phyloP scores from a whole-genome alignment of 106 monocot genomes.

The Allium fistulosum region DNA sequence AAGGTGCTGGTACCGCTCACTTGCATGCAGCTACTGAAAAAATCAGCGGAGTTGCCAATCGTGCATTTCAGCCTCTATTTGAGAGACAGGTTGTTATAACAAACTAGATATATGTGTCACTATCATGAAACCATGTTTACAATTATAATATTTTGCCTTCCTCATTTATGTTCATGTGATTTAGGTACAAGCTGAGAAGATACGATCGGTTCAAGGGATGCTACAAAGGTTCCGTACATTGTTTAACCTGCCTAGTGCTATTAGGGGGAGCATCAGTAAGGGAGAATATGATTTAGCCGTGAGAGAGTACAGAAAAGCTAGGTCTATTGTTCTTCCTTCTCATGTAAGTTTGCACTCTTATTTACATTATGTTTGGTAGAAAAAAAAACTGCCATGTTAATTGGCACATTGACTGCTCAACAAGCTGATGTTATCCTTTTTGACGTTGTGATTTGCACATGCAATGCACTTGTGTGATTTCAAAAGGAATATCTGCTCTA shows the following conservation, averaged over 20 bases:
- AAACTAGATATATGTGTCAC: background rate
- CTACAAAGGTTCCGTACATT: constrained; percentile 94
- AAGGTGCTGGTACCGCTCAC: constrained; percentile 85
- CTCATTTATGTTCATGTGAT: background rate
- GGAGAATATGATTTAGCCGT: constrained; percentile 99
- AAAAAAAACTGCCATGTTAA: too few relatives aligned
- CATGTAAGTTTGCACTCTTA: constrained; percentile 57
- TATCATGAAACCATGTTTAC: background rate
- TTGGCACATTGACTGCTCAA: too few relatives aligned
- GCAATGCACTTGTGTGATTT: too few relatives aligned
- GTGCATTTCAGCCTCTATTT: constrained; percentile 95
- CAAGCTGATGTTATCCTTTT: too few relatives aligned
- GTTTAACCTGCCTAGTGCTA: constrained; percentile 93
- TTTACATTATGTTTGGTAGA: background rate
- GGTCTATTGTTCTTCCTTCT: constrained; percentile 99
- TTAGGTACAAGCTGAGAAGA: constrained; percentile 98
- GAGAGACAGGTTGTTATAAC: constrained; percentile 73
- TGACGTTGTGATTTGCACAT: too few relatives aligned
- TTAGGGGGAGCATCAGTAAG: constrained; percentile 84
- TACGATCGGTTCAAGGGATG: constrained; percentile 99
- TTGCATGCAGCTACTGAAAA: constrained; percentile 65
- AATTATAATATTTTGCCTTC: constrained; percentile 2
- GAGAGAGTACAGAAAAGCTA: constrained; percentile 98
- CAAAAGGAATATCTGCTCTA: too few relatives aligned
- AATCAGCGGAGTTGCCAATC: constrained; percentile 70